Conservation (phyloP, 2,329 filamentous ascomycete species). For the Fusarium nematophilum region DNA sequence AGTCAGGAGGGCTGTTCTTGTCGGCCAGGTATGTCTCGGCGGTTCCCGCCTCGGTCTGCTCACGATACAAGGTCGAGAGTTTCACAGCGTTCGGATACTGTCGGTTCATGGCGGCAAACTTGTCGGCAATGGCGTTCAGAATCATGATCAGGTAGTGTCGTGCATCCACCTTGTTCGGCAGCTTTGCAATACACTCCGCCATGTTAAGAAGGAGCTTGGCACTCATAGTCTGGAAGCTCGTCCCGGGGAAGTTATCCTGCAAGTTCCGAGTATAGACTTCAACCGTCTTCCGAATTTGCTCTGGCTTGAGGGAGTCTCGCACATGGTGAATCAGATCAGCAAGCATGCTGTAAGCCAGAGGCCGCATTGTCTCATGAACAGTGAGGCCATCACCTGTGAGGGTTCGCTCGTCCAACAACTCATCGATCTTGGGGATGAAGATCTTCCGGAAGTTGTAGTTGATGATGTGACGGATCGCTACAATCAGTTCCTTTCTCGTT, state of each 20-base stretch:
- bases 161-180: constrained; percentile 93
- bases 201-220: constrained; percentile 97
- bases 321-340: constrained; percentile 98
- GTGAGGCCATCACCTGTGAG: constrained; percentile 96
- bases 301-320: constrained; percentile 84
- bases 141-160: constrained; percentile 98
- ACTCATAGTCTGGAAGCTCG: constrained; percentile 99
- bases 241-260: constrained; percentile 95
- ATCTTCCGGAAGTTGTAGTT: constrained; percentile 99
- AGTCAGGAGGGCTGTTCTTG: constrained; percentile 83
- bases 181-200: constrained; percentile 96
- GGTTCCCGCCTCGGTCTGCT: constrained; percentile 71
- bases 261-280: constrained; percentile 97
- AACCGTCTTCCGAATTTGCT: constrained; percentile 95
- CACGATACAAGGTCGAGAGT: constrained; percentile 80
- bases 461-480: constrained; percentile 97
- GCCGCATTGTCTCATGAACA: constrained; percentile 95
- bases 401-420: constrained; percentile 92
- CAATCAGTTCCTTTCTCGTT: constrained; percentile 92
- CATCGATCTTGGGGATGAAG: constrained; percentile 93
- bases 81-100: constrained; percentile 97
- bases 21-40: constrained; percentile 88
- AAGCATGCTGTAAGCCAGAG: constrained; percentile 97
- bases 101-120: constrained; percentile 97
- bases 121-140: constrained; percentile 96